Evolutionary conservation across 2,329 filamentous ascomycete genomes (phyloP).

Genomic region (Colletotrichum chlorophyti): DNA sequence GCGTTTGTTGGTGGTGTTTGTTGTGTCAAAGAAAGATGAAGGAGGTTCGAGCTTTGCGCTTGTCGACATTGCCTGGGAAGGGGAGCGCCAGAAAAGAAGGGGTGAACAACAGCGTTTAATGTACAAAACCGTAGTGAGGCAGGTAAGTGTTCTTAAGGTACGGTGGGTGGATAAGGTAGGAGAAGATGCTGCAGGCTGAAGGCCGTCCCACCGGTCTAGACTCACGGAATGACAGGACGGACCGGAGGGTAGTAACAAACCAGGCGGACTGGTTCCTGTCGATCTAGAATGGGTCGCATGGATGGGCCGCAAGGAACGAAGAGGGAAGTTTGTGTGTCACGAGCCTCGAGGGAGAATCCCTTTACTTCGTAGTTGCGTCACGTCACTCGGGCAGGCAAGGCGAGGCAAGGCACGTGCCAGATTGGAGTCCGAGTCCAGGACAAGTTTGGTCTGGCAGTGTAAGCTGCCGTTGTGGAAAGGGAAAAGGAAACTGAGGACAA

Average conservation of each 20-base stretch:
- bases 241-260: background rate
- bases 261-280: constrained; percentile 3
- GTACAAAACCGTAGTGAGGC: too few relatives aligned
- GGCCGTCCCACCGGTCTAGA: too few relatives aligned
- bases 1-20: background rate
- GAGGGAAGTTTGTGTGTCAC: constrained; percentile 22
- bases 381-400: constrained; percentile 22
- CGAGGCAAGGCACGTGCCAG: constrained; percentile 15
- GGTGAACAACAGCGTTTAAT: too few relatives aligned
- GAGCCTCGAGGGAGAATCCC: too few relatives aligned
- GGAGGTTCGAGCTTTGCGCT: too few relatives aligned
- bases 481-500: background rate
- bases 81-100: too few relatives aligned
- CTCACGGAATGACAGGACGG: background rate
- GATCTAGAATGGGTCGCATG: constrained; percentile 16
- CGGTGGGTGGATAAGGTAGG: too few relatives aligned
- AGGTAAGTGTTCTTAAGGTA: too few relatives aligned
- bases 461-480: background rate
- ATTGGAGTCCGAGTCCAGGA: background rate
- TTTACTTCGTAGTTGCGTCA: constrained; percentile 23
- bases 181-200: too few relatives aligned
- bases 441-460: background rate
- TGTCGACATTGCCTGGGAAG: too few relatives aligned
- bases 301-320: background rate
- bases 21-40: too few relatives aligned